These are phyloP conservation scores for Epichloe uncinata DNA, from an alignment of 2,329 filamentous ascomycete species.

Conservation along the genomic window DNA sequence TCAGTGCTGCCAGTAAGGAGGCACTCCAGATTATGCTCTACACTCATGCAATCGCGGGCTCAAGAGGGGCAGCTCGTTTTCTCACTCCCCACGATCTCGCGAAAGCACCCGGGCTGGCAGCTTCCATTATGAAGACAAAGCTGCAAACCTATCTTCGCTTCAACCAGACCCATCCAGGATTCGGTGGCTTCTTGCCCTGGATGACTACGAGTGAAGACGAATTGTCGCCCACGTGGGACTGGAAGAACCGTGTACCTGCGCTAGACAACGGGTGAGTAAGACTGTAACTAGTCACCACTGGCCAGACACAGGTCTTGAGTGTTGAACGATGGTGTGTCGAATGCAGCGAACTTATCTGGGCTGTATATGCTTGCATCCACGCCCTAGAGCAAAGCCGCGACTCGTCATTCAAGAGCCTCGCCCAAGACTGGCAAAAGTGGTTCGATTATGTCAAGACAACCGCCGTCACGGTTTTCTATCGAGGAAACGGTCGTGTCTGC, in stretches of 20 bases:
- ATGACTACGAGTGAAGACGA: constrained; percentile 18
- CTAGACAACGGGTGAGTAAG: constrained; percentile 25
- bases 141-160: constrained; percentile 25
- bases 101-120: constrained; percentile 19
- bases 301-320: neutral
- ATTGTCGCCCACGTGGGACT: constrained; percentile 21
- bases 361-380: constrained; percentile 26
- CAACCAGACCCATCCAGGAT: constrained; percentile 27
- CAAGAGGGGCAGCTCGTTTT: constrained; percentile 24
- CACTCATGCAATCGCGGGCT: constrained; percentile 25
- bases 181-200: constrained; percentile 28
- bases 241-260: constrained; percentile 25
- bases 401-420: constrained; percentile 16
- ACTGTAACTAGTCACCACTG: neutral
- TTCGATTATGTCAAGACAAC: constrained; percentile 26
- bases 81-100: constrained; percentile 20
- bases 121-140: constrained; percentile 25
- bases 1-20: constrained; percentile 27
- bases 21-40: constrained; percentile 31
- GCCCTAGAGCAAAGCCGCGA: constrained; percentile 18
- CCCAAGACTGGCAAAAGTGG: constrained; percentile 24
- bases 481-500: constrained; percentile 24
- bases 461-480: constrained; percentile 23
- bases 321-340: neutral
- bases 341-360: constrained; percentile 27